Percentiles rank a stretch among this genome's conserved stretches.
These are phyloP conservation scores for Carex kokanica DNA, from an alignment of 176 grass and related monocot species.

Conservation along the genomic window DNA sequence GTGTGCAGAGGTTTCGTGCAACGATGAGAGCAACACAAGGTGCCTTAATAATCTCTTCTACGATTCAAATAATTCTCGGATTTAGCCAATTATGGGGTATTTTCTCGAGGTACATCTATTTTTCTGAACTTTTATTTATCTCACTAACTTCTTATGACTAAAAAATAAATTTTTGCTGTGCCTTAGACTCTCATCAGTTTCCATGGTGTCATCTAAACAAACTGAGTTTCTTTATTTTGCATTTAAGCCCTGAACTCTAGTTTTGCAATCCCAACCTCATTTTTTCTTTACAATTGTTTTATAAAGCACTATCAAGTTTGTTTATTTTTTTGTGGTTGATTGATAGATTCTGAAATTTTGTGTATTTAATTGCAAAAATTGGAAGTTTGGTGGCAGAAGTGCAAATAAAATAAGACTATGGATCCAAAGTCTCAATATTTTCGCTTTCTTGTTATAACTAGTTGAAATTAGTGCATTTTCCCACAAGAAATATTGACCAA, in stretches of 20 bases:
- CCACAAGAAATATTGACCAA: background rate
- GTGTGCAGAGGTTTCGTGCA: slow-evolving; percentile 64
- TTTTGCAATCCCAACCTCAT: background rate
- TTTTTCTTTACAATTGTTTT: background rate
- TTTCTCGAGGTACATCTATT: slow-evolving; percentile 72
- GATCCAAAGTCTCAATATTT: background rate
- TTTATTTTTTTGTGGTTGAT: background rate
- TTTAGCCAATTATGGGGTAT: slow-evolving; percentile 97
- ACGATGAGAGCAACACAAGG: slow-evolving; percentile 92
- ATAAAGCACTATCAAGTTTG: background rate
- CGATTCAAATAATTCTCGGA: slow-evolving; percentile 97
- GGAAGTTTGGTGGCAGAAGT: background rate
- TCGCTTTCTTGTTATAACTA: background rate
- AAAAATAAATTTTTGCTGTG: background rate
- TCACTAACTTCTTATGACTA: background rate
- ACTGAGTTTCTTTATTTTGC: background rate
- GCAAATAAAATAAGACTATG: background rate
- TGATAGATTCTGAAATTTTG: slow-evolving; percentile 9
- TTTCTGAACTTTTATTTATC: background rate
- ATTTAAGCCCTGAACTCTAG: background rate
- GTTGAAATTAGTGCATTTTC: background rate
- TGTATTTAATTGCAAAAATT: background rate
- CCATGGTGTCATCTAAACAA: background rate
- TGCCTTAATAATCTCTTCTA: slow-evolving; percentile 79
- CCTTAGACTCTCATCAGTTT: background rate